Percentiles rank a stretch among this genome's conserved stretches.
phyloP scores from a whole-genome alignment of 495 filamentous ascomycete species.

The Penicillium atrosanguineum region DNA sequence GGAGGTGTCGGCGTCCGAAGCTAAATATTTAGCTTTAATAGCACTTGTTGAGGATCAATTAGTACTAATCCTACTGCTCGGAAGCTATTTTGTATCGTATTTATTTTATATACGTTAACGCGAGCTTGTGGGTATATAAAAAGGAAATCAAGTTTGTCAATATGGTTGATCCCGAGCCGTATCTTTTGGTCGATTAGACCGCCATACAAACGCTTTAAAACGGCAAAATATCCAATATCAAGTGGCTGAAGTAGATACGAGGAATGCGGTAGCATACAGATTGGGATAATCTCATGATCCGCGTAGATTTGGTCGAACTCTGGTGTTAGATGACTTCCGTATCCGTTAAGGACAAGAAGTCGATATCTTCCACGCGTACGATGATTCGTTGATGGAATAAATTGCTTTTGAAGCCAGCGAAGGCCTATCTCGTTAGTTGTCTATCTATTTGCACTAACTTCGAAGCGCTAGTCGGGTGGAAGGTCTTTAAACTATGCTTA shows the following conservation, averaged over 20 bases:
- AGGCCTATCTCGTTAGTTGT: constrained; percentile 28
- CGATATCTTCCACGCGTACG: constrained; percentile 11
- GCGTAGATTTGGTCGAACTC: constrained; percentile 20
- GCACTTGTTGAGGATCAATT: not conserved
- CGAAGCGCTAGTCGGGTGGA: constrained; percentile 25
- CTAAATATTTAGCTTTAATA: not conserved
- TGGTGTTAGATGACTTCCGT: constrained; percentile 23
- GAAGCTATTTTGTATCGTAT: not conserved
- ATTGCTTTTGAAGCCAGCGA: constrained; percentile 11
- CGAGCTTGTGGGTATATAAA: not conserved
- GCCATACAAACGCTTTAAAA: constrained; percentile 2
- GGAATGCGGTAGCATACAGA: constrained; percentile 25
- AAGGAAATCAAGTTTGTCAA: constrained; percentile 4
- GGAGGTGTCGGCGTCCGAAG: not conserved
- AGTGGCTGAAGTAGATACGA: constrained; percentile 29
- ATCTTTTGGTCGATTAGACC: not conserved
- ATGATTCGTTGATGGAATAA: constrained; percentile 13
- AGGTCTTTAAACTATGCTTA: constrained; percentile 26
- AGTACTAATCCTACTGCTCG: not conserved
- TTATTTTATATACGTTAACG: not conserved
- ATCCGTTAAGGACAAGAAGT: constrained; percentile 28
- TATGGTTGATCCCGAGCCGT: constrained; percentile 2
- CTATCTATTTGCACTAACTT: constrained; percentile 29
- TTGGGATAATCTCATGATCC: constrained; percentile 19
- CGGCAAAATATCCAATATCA: constrained; percentile 5